Conservation (phyloP, 176 grass and related monocot species). For the Avena insularis region DNA sequence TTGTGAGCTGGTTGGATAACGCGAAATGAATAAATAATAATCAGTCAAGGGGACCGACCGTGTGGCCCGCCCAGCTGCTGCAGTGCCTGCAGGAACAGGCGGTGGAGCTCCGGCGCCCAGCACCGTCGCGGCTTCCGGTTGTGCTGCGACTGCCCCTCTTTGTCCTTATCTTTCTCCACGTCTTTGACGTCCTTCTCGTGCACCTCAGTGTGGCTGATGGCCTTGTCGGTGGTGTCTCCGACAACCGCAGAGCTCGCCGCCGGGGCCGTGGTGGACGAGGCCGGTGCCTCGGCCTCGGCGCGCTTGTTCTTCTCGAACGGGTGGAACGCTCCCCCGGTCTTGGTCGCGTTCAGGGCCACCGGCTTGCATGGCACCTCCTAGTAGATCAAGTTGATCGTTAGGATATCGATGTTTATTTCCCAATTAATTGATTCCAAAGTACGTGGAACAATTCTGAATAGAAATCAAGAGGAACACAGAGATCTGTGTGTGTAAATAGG, state of each 20-base stretch:
- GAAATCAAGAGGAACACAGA: too few species aligned
- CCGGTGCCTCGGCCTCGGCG: slow-evolving; percentile 30
- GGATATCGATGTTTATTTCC: not conserved
- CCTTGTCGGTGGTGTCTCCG: slow-evolving; percentile 40
- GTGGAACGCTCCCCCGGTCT: slow-evolving; percentile 71
- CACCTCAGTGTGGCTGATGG: slow-evolving; percentile 7
- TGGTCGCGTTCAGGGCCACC: slow-evolving; percentile 56
- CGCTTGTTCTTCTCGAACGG: slow-evolving; percentile 74
- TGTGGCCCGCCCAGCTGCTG: slow-evolving; percentile 88
- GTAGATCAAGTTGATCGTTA: not conserved
- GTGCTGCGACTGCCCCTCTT: slow-evolving; percentile 50
- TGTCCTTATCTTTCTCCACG: slow-evolving; percentile 37
- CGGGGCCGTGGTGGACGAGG: slow-evolving; percentile 52
- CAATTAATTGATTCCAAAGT: not conserved
- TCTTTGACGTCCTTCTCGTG: not conserved
- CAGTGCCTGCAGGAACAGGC: slow-evolving; percentile 70
- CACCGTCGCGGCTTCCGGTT: slow-evolving; percentile 72
- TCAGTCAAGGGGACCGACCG: slow-evolving; percentile 42
- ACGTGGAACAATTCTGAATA: not conserved
- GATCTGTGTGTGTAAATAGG: not conserved
- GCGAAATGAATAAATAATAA: not conserved
- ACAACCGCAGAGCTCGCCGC: slow-evolving; percentile 52
- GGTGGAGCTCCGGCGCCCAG: slow-evolving; percentile 92
- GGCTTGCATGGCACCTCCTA: slow-evolving; percentile 65
- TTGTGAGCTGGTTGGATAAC: slow-evolving; percentile 22